Evolutionary conservation across 192 early-diverging fungal species (phyloP).

Genomic region (Coemansia sp.): DNA sequence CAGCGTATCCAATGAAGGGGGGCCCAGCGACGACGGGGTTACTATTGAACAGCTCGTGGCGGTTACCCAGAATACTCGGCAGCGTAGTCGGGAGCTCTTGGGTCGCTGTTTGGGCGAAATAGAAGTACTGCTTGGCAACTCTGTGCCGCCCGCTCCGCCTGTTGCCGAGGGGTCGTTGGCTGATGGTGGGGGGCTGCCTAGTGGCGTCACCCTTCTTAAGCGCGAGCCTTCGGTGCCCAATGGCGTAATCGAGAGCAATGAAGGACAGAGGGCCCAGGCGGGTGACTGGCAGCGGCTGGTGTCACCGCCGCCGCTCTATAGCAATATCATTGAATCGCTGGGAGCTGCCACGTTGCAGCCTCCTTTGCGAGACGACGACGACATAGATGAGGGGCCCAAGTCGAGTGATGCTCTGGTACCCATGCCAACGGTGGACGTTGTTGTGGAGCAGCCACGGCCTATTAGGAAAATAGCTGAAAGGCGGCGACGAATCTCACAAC

Average conservation of each 20-base stretch:
- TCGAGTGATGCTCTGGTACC: too few species aligned
- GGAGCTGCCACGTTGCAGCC: background rate
- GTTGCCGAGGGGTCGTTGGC: background rate
- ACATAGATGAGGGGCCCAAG: background rate
- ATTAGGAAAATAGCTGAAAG: slow-evolving; percentile 20
- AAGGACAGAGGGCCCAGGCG: too few species aligned
- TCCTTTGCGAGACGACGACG: background rate
- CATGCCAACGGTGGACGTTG: background rate
- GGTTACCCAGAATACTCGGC: slow-evolving; percentile 11
- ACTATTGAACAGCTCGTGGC: slow-evolving; percentile 17
- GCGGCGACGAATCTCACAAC: slow-evolving; percentile 10
- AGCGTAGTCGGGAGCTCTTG: slow-evolving; percentile 27
- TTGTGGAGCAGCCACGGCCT: slow-evolving; percentile 1
- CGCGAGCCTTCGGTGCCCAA: background rate
- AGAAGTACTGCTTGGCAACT: slow-evolving; percentile 19
- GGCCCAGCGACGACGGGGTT: background rate
- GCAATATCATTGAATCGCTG: background rate
- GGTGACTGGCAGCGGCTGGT: background rate
- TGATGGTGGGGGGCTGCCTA: background rate
- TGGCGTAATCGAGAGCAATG: background rate
- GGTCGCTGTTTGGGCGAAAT: slow-evolving; percentile 34
- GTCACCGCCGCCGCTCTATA: background rate
- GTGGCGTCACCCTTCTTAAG: background rate
- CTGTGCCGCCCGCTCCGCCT: background rate
- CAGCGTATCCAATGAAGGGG: background rate